Base-by-base conservation (phyloP, 176 grass and related monocot species). In the Typha latifolia region DNA sequence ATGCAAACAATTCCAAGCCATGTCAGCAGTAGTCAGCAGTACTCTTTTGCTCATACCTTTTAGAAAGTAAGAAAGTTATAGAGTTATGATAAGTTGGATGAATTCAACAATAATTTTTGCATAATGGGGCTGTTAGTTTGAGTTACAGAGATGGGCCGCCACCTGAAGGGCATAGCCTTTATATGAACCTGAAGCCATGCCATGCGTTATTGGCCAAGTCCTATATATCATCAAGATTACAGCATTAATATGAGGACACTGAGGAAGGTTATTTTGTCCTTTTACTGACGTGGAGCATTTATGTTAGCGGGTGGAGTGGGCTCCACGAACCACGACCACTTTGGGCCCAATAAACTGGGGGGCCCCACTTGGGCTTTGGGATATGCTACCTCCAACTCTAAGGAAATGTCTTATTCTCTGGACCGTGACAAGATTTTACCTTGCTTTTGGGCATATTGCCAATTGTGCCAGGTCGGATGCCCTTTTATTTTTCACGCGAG, bases 281-380 rank as follows among this genome's bases (percentile, higher is more conserved):
- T 37, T 4, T 6, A 37, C 34, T 37, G 34, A 10, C 24, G 21
- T 20, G 48, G 47, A 69, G 4, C 19, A 69, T 51, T 52, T 12
- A 43, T 56, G 50, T 12, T 4, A 47, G 68, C 27, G 31, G 6
- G 16, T 5, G 51, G 68, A 9, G 31, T 59, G 66, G 66, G 43
- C 48, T 43, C 66, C 66, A 49, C 47, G 20, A 70, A 49, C 68
- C 68, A 49, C 37, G 68, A 70, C 27, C 14, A 12, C 49, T 37
- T 10, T 8, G 26, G 50, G 24, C 24, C 14, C 67, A 53, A 31
- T 32, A 23, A 70, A 22, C 12, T 47, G 0, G 10, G 43, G 43
- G 27, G 68, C 3, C 27, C 51, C 68, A 14, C 26, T 12, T 37
- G 51, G 51, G 51, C 9, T 21, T 2, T 21, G 29, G 8, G 5